Evolutionary conservation across 75 land plant species (phyloP).

Genomic region (Azolla pinnata): DNA sequence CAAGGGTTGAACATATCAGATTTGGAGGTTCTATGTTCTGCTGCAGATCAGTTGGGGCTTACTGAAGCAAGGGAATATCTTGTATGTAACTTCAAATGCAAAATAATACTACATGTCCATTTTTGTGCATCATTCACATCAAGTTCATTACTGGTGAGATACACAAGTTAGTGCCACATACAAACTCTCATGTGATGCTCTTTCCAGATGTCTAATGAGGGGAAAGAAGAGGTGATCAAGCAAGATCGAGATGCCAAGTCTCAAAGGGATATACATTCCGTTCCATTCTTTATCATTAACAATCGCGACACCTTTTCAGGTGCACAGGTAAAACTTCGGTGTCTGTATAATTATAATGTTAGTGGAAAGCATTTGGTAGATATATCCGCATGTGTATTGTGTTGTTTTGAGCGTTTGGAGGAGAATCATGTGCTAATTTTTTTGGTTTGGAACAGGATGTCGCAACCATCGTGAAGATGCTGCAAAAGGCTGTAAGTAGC

Average conservation of each 20-base stretch:
- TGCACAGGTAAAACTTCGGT: slow-evolving; percentile 12
- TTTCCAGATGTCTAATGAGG: slow-evolving; percentile 11
- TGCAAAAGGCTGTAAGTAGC: too few species aligned
- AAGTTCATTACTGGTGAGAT: too few species aligned
- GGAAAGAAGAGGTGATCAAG: slow-evolving; percentile 11
- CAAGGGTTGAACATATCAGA: slow-evolving; percentile 16
- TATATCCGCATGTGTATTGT: too few species aligned
- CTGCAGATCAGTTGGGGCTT: slow-evolving; percentile 6
- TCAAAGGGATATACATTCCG: slow-evolving; percentile 2
- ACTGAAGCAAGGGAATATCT: slow-evolving; percentile 11
- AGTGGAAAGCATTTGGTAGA: neutral
- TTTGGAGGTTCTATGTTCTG: slow-evolving; percentile 16
- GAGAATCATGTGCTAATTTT: too few species aligned
- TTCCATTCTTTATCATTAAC: slow-evolving; percentile 6
- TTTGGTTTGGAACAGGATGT: too few species aligned
- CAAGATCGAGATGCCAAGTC: slow-evolving; percentile 11
- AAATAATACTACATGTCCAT: neutral
- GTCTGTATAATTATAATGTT: neutral
- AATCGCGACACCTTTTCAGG: slow-evolving; percentile 8
- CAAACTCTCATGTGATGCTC: neutral
- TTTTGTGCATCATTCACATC: neutral
- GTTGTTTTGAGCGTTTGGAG: too few species aligned
- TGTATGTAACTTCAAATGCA: neutral
- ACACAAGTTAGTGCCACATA: neutral
- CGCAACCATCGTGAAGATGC: too few species aligned